Percentiles rank a stretch among this genome's conserved stretches.
Evolutionary conservation across 768 basidiomycete species (phyloP).

Genomic region (Crepidotus variabilis): DNA sequence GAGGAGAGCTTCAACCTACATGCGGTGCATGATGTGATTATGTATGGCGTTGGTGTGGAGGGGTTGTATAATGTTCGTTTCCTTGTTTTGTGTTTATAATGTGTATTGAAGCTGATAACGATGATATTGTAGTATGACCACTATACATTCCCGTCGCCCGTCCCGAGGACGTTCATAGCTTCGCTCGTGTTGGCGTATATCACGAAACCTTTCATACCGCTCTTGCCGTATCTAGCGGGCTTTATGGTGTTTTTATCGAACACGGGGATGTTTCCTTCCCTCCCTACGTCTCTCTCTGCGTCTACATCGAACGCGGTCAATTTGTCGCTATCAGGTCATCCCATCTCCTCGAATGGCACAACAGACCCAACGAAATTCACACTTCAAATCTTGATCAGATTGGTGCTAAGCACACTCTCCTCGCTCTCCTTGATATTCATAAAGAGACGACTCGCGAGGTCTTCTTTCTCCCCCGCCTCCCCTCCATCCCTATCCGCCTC

Average conservation of each 20-base stretch:
- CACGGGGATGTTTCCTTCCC: too few relatives aligned
- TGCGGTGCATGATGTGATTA: slow-evolving; percentile 81
- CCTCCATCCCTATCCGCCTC: too few relatives aligned
- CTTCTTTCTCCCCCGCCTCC: too few relatives aligned
- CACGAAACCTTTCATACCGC: slow-evolving; percentile 42
- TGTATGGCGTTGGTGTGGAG: slow-evolving; percentile 55
- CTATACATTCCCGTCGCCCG: slow-evolving; percentile 79
- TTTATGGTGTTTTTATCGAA: slow-evolving; percentile 15
- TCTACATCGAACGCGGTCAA: too few relatives aligned
- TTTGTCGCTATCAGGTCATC: too few relatives aligned
- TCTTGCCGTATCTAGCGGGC: slow-evolving; percentile 38
- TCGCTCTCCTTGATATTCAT: background rate
- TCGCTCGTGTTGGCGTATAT: slow-evolving; percentile 65
- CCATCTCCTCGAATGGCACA: too few relatives aligned
- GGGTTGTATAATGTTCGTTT: slow-evolving; percentile 47
- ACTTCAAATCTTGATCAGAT: slow-evolving; percentile 62
- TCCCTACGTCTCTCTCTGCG: too few relatives aligned
- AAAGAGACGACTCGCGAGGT: background rate
- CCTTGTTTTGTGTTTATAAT: slow-evolving; percentile 1
- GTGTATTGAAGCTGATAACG: slow-evolving; percentile 3
- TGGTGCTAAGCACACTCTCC: background rate
- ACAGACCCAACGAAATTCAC: slow-evolving; percentile 47
- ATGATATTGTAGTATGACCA: slow-evolving; percentile 76
- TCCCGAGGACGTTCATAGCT: slow-evolving; percentile 86
- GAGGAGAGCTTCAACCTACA: slow-evolving; percentile 98